These are phyloP conservation scores for Aphanocladium album DNA, from an alignment of 2,329 filamentous ascomycete genomes.

Conservation along the genomic window DNA sequence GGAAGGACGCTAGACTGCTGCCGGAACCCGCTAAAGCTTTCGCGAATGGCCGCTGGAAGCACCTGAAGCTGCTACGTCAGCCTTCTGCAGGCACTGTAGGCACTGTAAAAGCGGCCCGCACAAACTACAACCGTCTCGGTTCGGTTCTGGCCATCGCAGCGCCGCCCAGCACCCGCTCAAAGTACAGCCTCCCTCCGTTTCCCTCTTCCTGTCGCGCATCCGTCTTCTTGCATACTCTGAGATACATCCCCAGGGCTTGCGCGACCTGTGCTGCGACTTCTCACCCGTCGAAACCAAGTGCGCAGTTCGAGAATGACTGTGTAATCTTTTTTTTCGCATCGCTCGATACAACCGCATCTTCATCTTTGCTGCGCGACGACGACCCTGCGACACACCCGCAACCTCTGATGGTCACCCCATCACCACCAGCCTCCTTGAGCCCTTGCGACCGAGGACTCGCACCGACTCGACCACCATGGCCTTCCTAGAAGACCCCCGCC, in stretches of 20 bases:
- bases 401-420: not conserved
- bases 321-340: not conserved
- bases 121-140: not conserved
- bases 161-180: not conserved
- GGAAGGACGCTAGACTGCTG: not conserved
- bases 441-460: conserved; percentile 8
- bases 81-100: not conserved
- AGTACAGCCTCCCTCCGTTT: not conserved
- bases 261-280: not conserved
- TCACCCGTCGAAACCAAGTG: not conserved
- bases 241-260: conserved; percentile 1
- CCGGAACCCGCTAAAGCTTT: too few relatives aligned
- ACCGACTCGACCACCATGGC: conserved; percentile 38
- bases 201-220: not conserved
- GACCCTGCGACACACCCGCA: not conserved
- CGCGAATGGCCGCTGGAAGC: not conserved
- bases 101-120: not conserved
- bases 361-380: not conserved
- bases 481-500: conserved; percentile 74
- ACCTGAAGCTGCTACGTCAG: too few relatives aligned
- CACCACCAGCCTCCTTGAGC: conserved; percentile 7
- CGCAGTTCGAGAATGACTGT: not conserved
- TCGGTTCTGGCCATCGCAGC: too few relatives aligned
- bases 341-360: too few relatives aligned
- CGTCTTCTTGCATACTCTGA: conserved; percentile 5